Conservation (phyloP, 2,329 filamentous ascomycete species). For the Aschersonia sp. region DNA sequence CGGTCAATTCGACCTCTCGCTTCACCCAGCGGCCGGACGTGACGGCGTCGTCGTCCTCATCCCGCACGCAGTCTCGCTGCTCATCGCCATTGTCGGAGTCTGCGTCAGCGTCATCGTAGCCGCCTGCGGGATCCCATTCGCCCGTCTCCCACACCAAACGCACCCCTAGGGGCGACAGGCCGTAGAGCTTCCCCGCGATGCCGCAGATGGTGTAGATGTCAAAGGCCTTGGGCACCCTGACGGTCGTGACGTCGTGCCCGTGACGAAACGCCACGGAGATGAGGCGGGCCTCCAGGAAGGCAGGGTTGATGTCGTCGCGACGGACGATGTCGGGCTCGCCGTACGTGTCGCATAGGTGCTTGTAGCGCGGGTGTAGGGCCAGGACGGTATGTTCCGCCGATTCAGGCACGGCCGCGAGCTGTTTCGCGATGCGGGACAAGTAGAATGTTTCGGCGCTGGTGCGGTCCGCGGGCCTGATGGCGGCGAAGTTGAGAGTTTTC, state of each 20-base stretch:
- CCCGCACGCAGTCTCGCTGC: constrained; percentile 12
- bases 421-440: constrained; percentile 65
- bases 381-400: constrained; percentile 40
- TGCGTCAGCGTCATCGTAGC: constrained; percentile 43
- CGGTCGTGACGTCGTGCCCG: constrained; percentile 15
- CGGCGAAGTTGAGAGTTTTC: constrained; percentile 57
- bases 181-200: constrained; percentile 59
- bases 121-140: constrained; percentile 69
- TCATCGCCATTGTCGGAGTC: constrained; percentile 32
- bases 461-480: constrained; percentile 59
- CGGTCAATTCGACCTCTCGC: constrained; percentile 64
- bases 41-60: constrained; percentile 7
- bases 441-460: constrained; percentile 90
- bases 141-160: constrained; percentile 77
- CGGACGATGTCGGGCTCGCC: constrained; percentile 54
- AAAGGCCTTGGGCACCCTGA: constrained; percentile 57
- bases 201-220: constrained; percentile 75
- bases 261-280: constrained; percentile 45
- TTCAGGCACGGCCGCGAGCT: constrained; percentile 48
- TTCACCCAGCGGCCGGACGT: constrained; percentile 51
- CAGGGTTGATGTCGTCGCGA: constrained; percentile 48
- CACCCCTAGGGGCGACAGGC: constrained; percentile 46
- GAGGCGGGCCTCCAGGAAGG: constrained; percentile 69
- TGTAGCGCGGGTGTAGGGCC: constrained; percentile 54
- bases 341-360: constrained; percentile 60